Evolutionary conservation across 495 filamentous ascomycete genomes (phyloP), one percentile per base, ranked within the genome.

Genomic region (Endocarpon pusillum): DNA sequence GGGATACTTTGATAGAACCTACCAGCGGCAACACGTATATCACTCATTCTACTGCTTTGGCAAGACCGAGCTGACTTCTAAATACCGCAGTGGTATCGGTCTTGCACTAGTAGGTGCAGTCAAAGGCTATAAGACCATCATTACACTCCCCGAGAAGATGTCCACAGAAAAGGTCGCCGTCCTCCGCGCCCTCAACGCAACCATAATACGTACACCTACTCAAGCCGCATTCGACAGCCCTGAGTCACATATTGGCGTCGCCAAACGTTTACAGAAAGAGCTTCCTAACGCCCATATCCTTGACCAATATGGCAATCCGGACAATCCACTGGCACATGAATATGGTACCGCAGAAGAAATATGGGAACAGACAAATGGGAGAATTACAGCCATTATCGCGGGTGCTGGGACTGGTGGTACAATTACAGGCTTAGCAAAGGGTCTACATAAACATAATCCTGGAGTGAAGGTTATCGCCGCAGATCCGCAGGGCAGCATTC

Each of bases 141-240:
- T 99, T 48, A 99, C 89, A 1, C 71, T 99, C 2, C 89, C 89
- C 23, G 89, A 99, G 61, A 99, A 99, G 64, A 99, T 99, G 89
- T 93, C 84, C 4, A 73, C 83, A 19, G 89, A 99, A 57, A 99
- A 99, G 53, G 91, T 99, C 9, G 73, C 85, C 1, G 89, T 99
- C 8, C 64, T 99, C 18, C 74, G 81, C 30, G 86, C 89, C 12
- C 68, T 99, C 21, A 89, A 89, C 38, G 87, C 89, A 16, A 94
- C 89, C 43, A 96, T 99, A 50, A 93, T 99, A 43, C 78, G 89
- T 32, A 99, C 89, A 1, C 91, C 89, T 18, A 96, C 92, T 16
- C 80, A 91, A 57, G 89, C 89, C 8, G 89, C 89, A 19, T 94
- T 65, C 51, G 91, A 99, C 53, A 75, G 73, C 9, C 89, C 89